These are phyloP conservation scores for Fusarium chuoi DNA, from an alignment of 2,329 filamentous ascomycete genomes.

Conservation along the genomic window DNA sequence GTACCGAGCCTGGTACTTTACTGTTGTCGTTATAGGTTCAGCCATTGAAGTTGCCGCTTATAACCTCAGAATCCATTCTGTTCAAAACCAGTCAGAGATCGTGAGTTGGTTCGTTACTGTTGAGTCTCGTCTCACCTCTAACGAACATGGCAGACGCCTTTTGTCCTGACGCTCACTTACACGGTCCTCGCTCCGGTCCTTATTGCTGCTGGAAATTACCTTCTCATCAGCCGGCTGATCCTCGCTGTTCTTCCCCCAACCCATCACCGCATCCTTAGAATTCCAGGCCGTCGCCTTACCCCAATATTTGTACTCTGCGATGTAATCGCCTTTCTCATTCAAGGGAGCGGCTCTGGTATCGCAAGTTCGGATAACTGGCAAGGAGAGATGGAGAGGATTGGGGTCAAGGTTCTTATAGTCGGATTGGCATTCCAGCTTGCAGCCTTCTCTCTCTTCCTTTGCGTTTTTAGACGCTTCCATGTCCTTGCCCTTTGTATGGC, in stretches of 20 bases:
- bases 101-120: conserved; percentile 36
- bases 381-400: conserved; percentile 51
- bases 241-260: conserved; percentile 49
- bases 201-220: conserved; percentile 61
- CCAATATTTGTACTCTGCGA: conserved; percentile 59
- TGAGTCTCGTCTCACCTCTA: background rate
- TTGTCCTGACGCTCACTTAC: conserved; percentile 52
- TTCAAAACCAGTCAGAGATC: conserved; percentile 49
- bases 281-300: conserved; percentile 54
- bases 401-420: conserved; percentile 54
- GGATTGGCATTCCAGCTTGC: conserved; percentile 55
- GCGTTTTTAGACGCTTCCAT: conserved; percentile 54
- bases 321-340: conserved; percentile 56
- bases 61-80: conserved; percentile 50
- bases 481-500: conserved; percentile 39
- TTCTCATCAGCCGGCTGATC: conserved; percentile 61
- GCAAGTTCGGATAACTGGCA: conserved; percentile 56
- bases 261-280: conserved; percentile 50
- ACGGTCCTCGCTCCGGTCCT: conserved; percentile 62
- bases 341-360: conserved; percentile 57
- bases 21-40: conserved; percentile 55
- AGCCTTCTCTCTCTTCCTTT: conserved; percentile 54
- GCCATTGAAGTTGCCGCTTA: conserved; percentile 57
- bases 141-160: conserved; percentile 46
- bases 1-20: conserved; percentile 56